A percentile compares a stretch with the other conserved stretches of the same genome.
phyloP scores from a whole-genome alignment of 108 stramenopile genomes.

The Discostella pseudostelligera region DNA sequence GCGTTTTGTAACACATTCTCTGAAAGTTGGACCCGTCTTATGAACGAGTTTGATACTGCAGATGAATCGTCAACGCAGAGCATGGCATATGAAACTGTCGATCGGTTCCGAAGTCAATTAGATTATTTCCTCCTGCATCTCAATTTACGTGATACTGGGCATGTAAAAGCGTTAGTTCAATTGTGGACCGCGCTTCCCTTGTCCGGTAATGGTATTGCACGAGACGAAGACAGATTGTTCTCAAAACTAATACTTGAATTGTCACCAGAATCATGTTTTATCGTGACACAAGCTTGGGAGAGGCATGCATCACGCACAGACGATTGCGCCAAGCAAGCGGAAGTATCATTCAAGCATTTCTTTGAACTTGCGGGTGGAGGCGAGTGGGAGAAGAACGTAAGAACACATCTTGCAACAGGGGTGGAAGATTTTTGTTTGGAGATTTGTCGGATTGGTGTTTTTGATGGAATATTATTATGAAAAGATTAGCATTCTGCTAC shows the following conservation, averaged over 20 bases:
- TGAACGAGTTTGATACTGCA: background rate
- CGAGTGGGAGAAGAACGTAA: background rate
- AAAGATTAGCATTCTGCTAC: too few relatives aligned
- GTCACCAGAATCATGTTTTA: constrained; percentile 27
- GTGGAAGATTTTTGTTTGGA: too few relatives aligned
- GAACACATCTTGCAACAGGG: background rate
- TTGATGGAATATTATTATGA: too few relatives aligned
- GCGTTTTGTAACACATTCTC: constrained; percentile 2
- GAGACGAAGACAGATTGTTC: background rate
- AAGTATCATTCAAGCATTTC: constrained; percentile 23
- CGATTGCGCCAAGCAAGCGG: constrained; percentile 5
- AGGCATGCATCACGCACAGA: constrained; percentile 5
- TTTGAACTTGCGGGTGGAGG: constrained; percentile 3
- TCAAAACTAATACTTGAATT: constrained; percentile 8
- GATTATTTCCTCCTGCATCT: constrained; percentile 28
- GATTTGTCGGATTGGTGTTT: too few relatives aligned
- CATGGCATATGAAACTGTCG: background rate
- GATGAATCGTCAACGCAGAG: background rate
- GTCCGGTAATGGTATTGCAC: background rate
- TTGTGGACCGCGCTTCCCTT: constrained; percentile 15
- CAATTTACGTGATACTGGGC: constrained; percentile 2
- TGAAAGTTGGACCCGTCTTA: background rate
- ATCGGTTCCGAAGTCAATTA: constrained; percentile 4
- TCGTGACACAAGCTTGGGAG: constrained; percentile 38
- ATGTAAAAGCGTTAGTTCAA: constrained; percentile 15